Conservation (phyloP, 257 asterid species). For the Agastache rugosa region DNA sequence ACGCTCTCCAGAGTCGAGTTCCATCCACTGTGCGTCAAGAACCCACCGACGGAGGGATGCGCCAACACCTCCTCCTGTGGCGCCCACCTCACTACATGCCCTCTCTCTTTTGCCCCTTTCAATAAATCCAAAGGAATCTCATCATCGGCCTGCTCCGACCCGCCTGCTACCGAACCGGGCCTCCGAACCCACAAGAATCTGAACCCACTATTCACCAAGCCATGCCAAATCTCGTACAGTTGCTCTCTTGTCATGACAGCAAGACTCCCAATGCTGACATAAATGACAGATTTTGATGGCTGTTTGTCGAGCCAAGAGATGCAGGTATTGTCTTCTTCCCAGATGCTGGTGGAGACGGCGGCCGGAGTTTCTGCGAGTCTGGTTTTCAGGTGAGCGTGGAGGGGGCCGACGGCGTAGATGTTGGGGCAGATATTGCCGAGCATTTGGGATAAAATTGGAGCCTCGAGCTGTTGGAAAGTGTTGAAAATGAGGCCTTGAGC, state of each 20-base stretch:
- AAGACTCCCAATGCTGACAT: conserved; percentile 72
- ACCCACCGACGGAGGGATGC: conserved; percentile 49
- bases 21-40: conserved; percentile 60
- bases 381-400: conserved; percentile 56
- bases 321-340: conserved; percentile 63
- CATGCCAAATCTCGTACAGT: conserved; percentile 64
- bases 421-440: conserved; percentile 44
- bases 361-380: neutral
- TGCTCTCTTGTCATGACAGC: conserved; percentile 46
- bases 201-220: conserved; percentile 66
- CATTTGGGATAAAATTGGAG: conserved; percentile 49
- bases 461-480: conserved; percentile 70
- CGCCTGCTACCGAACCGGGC: conserved; percentile 53
- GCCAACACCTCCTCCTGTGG: conserved; percentile 57
- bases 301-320: conserved; percentile 65
- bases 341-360: conserved; percentile 42
- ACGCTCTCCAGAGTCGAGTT: conserved; percentile 53
- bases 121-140: conserved; percentile 34
- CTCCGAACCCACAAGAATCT: conserved; percentile 65
- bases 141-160: neutral
- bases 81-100: conserved; percentile 51
- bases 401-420: conserved; percentile 69
- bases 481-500: conserved; percentile 74
- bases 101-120: conserved; percentile 45
- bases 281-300: conserved; percentile 53